Evolutionary conservation across 345 rosid species (phyloP).

Genomic region (Sonneratia alba): DNA sequence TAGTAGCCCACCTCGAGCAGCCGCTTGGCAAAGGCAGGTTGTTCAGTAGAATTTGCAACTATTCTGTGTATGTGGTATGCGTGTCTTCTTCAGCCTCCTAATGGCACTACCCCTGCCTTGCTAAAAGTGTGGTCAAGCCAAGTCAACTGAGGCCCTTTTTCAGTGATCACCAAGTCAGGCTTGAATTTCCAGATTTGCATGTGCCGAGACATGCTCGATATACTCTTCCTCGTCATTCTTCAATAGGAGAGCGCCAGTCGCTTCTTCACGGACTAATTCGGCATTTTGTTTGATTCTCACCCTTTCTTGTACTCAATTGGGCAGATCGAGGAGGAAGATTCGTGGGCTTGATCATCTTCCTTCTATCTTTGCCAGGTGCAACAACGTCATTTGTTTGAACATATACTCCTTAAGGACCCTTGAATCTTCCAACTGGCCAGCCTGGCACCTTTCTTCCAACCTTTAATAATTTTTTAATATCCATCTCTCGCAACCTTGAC

Average conservation of each 20-base stretch:
- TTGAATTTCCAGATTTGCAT: slow-evolving; percentile 76
- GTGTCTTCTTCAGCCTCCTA: slow-evolving; percentile 87
- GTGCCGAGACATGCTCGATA: slow-evolving; percentile 70
- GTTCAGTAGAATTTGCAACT: too few species aligned
- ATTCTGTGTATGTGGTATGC: too few species aligned
- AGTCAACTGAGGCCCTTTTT: slow-evolving; percentile 95
- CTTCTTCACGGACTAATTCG: slow-evolving; percentile 82
- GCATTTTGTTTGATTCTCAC: slow-evolving; percentile 99
- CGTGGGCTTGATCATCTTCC: slow-evolving; percentile 83
- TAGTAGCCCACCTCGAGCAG: too few species aligned
- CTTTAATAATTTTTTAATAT: slow-evolving; percentile 81
- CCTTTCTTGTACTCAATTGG: slow-evolving; percentile 99
- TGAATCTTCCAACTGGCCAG: slow-evolving; percentile 90
- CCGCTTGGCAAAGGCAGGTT: too few species aligned
- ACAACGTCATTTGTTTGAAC: slow-evolving; percentile 91
- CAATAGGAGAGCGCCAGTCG: slow-evolving; percentile 75
- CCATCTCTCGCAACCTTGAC: slow-evolving; percentile 97
- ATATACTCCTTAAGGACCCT: slow-evolving; percentile 90
- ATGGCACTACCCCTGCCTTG: slow-evolving; percentile 96
- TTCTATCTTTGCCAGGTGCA: slow-evolving; percentile 91
- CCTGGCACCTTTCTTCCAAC: slow-evolving; percentile 98
- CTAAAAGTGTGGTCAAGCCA: slow-evolving; percentile 90
- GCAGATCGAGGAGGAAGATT: slow-evolving; percentile 73
- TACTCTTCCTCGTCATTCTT: slow-evolving; percentile 94
- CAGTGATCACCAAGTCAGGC: slow-evolving; percentile 85